These are phyloP conservation scores for Candida anglica DNA, from an alignment of 805 yeast species.

Conservation along the genomic window DNA sequence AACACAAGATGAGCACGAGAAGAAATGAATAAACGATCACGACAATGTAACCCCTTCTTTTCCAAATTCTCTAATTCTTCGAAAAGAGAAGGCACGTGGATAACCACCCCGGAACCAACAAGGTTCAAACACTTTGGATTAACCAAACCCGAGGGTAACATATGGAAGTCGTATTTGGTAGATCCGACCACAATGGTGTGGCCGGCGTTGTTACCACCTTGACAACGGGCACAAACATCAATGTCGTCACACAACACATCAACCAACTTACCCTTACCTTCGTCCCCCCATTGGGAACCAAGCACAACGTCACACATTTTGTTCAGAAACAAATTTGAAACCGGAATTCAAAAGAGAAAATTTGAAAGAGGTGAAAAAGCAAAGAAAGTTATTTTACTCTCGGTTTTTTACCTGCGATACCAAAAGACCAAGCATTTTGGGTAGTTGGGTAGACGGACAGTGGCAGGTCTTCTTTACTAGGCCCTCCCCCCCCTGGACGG, in stretches of 20 bases:
- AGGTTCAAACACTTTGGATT: slow-evolving; percentile 87
- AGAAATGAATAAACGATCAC: slow-evolving; percentile 78
- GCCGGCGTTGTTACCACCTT: slow-evolving; percentile 99
- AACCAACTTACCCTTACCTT: slow-evolving; percentile 97
- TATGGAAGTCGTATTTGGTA: slow-evolving; percentile 93
- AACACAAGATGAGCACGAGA: slow-evolving; percentile 95
- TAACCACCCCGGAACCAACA: slow-evolving; percentile 94
- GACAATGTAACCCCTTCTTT: slow-evolving; percentile 73
- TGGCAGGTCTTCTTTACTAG: neutral
- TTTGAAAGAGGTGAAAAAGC: neutral
- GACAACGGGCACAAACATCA: slow-evolving; percentile 96
- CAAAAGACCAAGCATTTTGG: neutral
- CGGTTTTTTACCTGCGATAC: neutral
- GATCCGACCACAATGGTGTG: slow-evolving; percentile 94
- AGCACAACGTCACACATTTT: slow-evolving; percentile 93
- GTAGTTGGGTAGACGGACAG: neutral
- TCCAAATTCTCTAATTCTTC: slow-evolving; percentile 79
- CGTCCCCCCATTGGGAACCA: slow-evolving; percentile 99
- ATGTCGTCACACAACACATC: slow-evolving; percentile 92
- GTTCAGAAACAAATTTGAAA: too few species aligned
- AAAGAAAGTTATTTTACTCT: too few species aligned
- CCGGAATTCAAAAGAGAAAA: slow-evolving; percentile 1
- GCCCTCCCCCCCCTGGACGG: neutral
- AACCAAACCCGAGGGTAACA: slow-evolving; percentile 97
- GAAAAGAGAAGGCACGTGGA: slow-evolving; percentile 91